Evolutionary conservation across 305 asterid genomes (phyloP).

Genomic region (Fraxinus baroniana): DNA sequence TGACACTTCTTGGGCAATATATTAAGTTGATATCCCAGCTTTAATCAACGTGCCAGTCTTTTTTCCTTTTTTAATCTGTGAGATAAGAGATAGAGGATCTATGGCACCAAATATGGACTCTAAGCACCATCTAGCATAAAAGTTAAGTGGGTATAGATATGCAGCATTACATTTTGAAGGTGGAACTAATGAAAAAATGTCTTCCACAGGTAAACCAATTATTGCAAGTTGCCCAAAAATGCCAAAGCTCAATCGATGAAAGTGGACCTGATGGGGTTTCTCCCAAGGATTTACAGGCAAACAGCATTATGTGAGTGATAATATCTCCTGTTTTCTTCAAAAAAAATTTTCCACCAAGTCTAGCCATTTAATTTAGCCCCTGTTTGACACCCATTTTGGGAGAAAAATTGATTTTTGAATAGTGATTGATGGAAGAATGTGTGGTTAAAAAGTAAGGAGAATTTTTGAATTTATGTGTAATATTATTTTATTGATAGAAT

Average conservation of each 20-base stretch:
- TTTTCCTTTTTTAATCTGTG: background rate
- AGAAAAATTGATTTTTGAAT: too few relatives aligned
- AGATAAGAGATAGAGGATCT: background rate
- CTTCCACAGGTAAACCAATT: conserved; percentile 76
- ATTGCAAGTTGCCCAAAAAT: conserved; percentile 89
- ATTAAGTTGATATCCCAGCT: background rate
- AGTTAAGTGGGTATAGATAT: background rate
- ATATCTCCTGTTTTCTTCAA: background rate
- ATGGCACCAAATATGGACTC: background rate
- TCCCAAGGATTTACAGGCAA: conserved; percentile 80
- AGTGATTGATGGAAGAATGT: too few relatives aligned
- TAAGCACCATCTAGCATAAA: background rate
- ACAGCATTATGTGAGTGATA: conserved; percentile 71
- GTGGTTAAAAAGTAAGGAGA: too few relatives aligned
- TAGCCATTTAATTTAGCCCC: background rate
- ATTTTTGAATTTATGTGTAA: too few relatives aligned
- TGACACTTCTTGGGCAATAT: background rate
- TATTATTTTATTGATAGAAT: too few relatives aligned
- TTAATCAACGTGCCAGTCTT: background rate
- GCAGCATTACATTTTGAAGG: background rate
- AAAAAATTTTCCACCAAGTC: background rate
- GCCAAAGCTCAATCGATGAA: conserved; percentile 79
- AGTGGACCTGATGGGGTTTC: conserved; percentile 82
- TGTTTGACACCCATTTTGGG: too few relatives aligned
- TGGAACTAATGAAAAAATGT: conserved; percentile 14